A percentile compares a stretch with the other conserved stretches of the same genome.
Evolutionary conservation across 768 basidiomycete genomes (phyloP).

Genomic region (Suillus plorans): DNA sequence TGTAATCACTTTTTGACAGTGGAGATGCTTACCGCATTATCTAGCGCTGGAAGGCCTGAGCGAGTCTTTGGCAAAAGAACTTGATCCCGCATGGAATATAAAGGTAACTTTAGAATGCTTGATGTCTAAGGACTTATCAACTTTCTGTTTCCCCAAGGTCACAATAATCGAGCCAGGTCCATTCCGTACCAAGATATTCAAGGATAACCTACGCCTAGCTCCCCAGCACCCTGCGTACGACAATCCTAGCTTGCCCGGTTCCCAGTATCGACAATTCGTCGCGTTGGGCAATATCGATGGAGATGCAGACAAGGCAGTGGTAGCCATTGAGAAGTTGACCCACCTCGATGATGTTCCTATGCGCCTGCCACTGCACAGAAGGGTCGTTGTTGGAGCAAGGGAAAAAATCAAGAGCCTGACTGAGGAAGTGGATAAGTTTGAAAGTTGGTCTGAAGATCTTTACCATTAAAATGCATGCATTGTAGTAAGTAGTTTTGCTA

Average conservation of each 20-base stretch:
- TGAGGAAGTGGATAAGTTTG: constrained; percentile 4
- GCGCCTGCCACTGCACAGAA: constrained; percentile 12
- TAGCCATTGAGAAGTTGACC: constrained; percentile 7
- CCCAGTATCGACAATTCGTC: constrained; percentile 2
- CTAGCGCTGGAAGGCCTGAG: constrained; percentile 34
- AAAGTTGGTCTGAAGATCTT: constrained; percentile 10
- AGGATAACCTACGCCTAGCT: background rate
- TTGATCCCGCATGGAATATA: constrained; percentile 45
- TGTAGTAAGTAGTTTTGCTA: background rate
- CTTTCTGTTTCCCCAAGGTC: background rate
- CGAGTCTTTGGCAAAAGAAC: constrained; percentile 33
- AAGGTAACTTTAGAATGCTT: constrained; percentile 25
- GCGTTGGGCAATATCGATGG: background rate
- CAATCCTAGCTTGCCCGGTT: constrained; percentile 5
- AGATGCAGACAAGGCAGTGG: constrained; percentile 12
- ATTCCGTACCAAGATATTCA: constrained; percentile 12
- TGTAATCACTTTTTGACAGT: background rate
- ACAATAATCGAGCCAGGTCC: constrained; percentile 12
- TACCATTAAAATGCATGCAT: background rate
- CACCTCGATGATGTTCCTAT: constrained; percentile 10
- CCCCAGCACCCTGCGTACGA: constrained; percentile 10
- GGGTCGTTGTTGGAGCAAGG: background rate
- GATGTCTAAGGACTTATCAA: background rate
- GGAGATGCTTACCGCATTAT: background rate
- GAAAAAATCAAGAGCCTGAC: constrained; percentile 5